phyloP scores from a whole-genome alignment of 441 rosid species.

The Mallotus repandus region DNA sequence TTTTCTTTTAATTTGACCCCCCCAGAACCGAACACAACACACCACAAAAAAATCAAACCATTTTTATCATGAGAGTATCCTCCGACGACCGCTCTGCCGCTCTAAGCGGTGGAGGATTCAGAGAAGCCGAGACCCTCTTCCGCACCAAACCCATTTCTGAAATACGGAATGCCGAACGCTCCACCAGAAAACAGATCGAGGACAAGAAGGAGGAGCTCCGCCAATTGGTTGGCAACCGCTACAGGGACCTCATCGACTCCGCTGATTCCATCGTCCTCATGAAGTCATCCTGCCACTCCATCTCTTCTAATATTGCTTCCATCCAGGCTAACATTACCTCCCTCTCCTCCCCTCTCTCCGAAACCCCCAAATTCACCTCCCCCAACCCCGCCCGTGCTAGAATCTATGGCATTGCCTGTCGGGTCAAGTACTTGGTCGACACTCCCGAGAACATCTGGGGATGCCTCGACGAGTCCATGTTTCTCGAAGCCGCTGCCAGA shows the following conservation, averaged over 20 bases:
- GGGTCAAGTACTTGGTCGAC: slow-evolving; percentile 90
- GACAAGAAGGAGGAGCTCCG: slow-evolving; percentile 93
- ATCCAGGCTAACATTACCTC: slow-evolving; percentile 56
- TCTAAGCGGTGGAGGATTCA: slow-evolving; percentile 48
- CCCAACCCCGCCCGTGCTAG: slow-evolving; percentile 40
- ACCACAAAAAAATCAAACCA: no score
- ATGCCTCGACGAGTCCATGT: slow-evolving; percentile 92
- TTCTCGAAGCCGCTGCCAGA: slow-evolving; percentile 86
- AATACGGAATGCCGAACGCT: slow-evolving; percentile 72
- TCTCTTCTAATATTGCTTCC: slow-evolving; percentile 62
- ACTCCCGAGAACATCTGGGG: slow-evolving; percentile 99
- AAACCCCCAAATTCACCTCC: slow-evolving; percentile 45
- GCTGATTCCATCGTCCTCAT: slow-evolving; percentile 88
- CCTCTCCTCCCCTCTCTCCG: slow-evolving; percentile 58
- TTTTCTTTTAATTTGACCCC: no score
- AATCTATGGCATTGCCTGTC: slow-evolving; percentile 81
- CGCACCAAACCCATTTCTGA: slow-evolving; percentile 70
- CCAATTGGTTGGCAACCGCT: slow-evolving; percentile 82
- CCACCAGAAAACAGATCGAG: slow-evolving; percentile 74
- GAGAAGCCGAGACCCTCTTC: slow-evolving; percentile 87
- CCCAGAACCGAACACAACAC: no score
- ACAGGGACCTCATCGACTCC: slow-evolving; percentile 92
- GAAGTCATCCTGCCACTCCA: slow-evolving; percentile 79
- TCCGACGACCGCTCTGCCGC: slow-evolving; percentile 40
- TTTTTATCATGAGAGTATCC: slow-evolving; percentile 40